Evolutionary conservation across 73 alveolate species (phyloP).

Genomic region (Paramecium biaurelia): DNA sequence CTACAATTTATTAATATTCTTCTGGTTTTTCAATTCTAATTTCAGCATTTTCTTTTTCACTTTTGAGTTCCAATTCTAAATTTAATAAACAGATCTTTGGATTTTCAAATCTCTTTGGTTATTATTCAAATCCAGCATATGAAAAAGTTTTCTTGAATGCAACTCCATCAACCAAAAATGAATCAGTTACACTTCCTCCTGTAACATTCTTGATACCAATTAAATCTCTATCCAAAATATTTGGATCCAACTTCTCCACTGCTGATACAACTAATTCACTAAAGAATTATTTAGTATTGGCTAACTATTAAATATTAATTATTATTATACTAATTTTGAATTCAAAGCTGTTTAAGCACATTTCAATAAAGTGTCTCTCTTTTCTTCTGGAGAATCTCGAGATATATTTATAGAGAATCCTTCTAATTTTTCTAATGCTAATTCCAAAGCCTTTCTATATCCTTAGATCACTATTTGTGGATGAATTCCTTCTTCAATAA

Average conservation of each 20-base stretch:
- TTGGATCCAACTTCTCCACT: conserved; percentile 87
- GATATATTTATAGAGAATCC: conserved; percentile 77
- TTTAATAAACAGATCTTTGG: conserved; percentile 90
- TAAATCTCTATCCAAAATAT: conserved; percentile 77
- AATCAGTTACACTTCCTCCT: conserved; percentile 91
- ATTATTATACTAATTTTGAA: conserved; percentile 67
- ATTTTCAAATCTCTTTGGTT: conserved; percentile 92
- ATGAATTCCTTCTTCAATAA: conserved; percentile 96
- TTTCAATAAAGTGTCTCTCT: conserved; percentile 83
- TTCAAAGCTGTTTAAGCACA: conserved; percentile 90
- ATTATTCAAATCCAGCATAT: conserved; percentile 97
- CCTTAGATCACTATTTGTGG: conserved; percentile 90
- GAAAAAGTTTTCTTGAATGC: conserved; percentile 97
- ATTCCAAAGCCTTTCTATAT: conserved; percentile 80
- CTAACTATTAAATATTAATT: conserved; percentile 45
- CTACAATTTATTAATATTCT: conserved; percentile 91
- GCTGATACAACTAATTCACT: conserved; percentile 96
- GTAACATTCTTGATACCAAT: conserved; percentile 93
- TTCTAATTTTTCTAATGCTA: conserved; percentile 76
- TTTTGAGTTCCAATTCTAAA: conserved; percentile 94
- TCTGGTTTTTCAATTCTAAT: conserved; percentile 95
- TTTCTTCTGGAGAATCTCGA: conserved; percentile 73
- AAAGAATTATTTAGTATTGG: conserved; percentile 94
- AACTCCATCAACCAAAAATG: conserved; percentile 92
- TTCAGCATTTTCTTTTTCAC: conserved; percentile 96